A percentile compares a stretch with the other conserved stretches of the same genome.
Conservation (phyloP, 1,284 basidiomycete species). For the Cryptococcus sp. region DNA sequence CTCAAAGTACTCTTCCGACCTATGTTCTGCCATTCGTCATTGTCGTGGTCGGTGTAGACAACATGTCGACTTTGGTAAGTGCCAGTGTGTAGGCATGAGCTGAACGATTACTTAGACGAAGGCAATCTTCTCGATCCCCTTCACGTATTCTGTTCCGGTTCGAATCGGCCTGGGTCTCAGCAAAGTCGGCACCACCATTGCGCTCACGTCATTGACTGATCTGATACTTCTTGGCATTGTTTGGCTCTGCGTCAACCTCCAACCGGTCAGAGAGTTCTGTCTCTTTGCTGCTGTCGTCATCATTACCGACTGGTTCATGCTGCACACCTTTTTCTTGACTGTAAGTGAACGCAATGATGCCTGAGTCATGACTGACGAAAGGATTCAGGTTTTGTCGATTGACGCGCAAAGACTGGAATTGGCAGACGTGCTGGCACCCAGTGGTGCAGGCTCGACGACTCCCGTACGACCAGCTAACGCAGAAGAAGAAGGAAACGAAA, state of each 20-base stretch:
- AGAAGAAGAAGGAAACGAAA: slow-evolving; percentile 2
- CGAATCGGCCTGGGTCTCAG: slow-evolving; percentile 86
- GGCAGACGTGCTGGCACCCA: slow-evolving; percentile 45
- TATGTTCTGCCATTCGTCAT: slow-evolving; percentile 87
- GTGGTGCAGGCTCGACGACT: slow-evolving; percentile 9
- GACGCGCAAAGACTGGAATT: slow-evolving; percentile 59
- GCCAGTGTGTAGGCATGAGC: neutral
- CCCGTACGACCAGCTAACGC: slow-evolving; percentile 10
- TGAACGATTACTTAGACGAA: slow-evolving; percentile 62
- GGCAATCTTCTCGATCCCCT: slow-evolving; percentile 84
- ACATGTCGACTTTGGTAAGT: slow-evolving; percentile 89
- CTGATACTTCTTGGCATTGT: slow-evolving; percentile 78
- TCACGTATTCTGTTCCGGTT: slow-evolving; percentile 86
- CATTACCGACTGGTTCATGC: slow-evolving; percentile 85
- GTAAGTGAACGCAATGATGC: slow-evolving; percentile 27
- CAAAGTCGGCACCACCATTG: slow-evolving; percentile 85
- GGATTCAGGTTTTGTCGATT: slow-evolving; percentile 55
- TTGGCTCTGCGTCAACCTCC: slow-evolving; percentile 68
- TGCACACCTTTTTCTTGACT: slow-evolving; percentile 60
- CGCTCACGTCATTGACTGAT: slow-evolving; percentile 86
- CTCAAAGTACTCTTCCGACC: slow-evolving; percentile 50
- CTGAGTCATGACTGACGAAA: slow-evolving; percentile 1
- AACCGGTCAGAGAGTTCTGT: slow-evolving; percentile 90
- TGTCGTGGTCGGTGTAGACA: slow-evolving; percentile 92
- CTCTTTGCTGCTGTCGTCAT: slow-evolving; percentile 90